These are phyloP conservation scores for Claviceps monticola DNA, from an alignment of 2,329 filamentous ascomycete genomes.

Conservation along the genomic window DNA sequence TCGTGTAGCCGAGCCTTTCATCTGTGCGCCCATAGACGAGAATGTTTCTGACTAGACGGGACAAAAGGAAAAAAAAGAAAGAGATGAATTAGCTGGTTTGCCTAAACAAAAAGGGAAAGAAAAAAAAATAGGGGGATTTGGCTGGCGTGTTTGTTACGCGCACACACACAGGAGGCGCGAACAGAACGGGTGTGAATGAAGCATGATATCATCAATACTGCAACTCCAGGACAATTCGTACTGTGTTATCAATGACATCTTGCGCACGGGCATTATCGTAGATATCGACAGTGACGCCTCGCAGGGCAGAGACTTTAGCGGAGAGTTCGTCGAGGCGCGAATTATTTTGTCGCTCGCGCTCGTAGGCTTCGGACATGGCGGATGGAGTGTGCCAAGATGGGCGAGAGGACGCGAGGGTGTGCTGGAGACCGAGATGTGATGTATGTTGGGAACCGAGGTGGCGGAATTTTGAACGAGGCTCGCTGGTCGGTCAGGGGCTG, in stretches of 20 bases:
- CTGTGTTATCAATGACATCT: conserved; percentile 74
- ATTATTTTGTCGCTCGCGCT: conserved; percentile 85
- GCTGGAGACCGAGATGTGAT: neutral
- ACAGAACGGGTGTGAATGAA: too few relatives aligned
- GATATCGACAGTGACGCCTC: conserved; percentile 91
- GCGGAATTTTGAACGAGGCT: too few relatives aligned
- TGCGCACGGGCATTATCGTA: conserved; percentile 91
- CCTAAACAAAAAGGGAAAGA: neutral
- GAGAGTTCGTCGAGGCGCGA: conserved; percentile 82
- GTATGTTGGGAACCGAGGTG: neutral
- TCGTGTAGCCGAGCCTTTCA: conserved; percentile 72
- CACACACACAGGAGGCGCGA: too few relatives aligned
- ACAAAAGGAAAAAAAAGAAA: neutral
- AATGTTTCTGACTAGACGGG: conserved; percentile 65
- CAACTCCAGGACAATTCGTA: conserved; percentile 26
- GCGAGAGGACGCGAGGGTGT: neutral
- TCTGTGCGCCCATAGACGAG: conserved; percentile 65
- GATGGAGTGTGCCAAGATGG: neutral
- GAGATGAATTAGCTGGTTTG: conserved; percentile 17
- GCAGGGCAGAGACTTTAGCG: conserved; percentile 79
- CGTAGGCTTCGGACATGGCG: conserved; percentile 61
- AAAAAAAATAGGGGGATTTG: neutral
- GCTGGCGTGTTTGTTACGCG: neutral
- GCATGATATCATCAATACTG: too few relatives aligned
- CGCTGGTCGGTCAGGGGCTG: neutral